These are phyloP conservation scores for Candida arabinofermentans DNA, from an alignment of 805 yeast species.

Conservation along the genomic window DNA sequence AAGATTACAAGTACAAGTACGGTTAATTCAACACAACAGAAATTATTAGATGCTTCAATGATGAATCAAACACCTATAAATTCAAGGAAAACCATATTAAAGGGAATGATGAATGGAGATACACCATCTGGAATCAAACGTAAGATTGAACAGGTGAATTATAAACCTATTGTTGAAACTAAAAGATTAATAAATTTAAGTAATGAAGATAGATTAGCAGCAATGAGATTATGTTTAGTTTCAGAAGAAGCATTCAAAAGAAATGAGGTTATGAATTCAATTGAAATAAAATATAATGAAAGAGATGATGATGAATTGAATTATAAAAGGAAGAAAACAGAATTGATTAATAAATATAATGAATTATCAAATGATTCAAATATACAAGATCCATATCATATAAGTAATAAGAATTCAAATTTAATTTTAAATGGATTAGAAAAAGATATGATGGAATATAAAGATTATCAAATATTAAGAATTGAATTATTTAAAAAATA, in stretches of 20 bases:
- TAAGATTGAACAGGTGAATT: neutral
- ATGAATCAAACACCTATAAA: too few species aligned
- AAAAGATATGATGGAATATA: conserved; percentile 30
- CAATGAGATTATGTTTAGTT: conserved; percentile 14
- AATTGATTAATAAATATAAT: conserved; percentile 11
- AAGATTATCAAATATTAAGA: conserved; percentile 31
- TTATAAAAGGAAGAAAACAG: conserved; percentile 7
- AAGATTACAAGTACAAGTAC: neutral
- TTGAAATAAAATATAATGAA: too few species aligned
- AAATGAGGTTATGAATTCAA: neutral
- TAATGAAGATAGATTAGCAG: conserved; percentile 12
- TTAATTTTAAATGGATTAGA: conserved; percentile 17
- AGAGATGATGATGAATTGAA: conserved; percentile 2
- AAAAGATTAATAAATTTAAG: neutral
- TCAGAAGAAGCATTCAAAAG: conserved; percentile 8
- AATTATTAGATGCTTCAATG: neutral
- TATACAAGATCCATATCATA: conserved; percentile 11
- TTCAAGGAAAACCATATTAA: too few species aligned
- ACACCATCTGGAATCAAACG: too few species aligned
- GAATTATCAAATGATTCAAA: conserved; percentile 5
- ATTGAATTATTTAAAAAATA: conserved; percentile 24
- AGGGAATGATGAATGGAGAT: too few species aligned
- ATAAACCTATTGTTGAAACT: neutral
- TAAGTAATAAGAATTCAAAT: conserved; percentile 5
- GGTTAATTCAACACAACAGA: neutral